Percentiles rank a stretch among this genome's conserved stretches.
Conservation (phyloP, 352 stramenopile genomes). For the Phytopythium aichiense region DNA sequence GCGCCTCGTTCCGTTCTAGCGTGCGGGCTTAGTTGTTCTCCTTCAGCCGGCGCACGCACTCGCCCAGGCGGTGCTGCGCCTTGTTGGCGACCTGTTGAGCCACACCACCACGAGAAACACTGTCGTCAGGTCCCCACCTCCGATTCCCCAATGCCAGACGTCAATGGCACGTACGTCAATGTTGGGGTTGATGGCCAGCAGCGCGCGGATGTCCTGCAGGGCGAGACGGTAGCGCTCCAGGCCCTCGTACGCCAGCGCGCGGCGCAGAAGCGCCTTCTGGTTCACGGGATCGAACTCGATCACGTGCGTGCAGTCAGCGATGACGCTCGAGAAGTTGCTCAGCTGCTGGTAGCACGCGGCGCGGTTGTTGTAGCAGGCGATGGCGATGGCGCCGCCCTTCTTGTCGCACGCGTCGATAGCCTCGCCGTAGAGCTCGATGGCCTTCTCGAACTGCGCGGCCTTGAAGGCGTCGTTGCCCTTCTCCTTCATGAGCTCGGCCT, state of each 20-base stretch:
- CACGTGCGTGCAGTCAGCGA: conserved; percentile 93
- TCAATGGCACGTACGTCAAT: conserved; percentile 58
- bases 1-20: neutral
- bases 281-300: conserved; percentile 93
- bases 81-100: conserved; percentile 77
- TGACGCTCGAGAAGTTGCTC: conserved; percentile 95
- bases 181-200: conserved; percentile 85
- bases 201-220: conserved; percentile 82
- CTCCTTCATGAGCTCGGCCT: conserved; percentile 91
- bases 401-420: conserved; percentile 85
- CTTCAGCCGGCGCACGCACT: conserved; percentile 86
- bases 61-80: conserved; percentile 84
- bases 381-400: conserved; percentile 68
- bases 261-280: conserved; percentile 94
- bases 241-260: conserved; percentile 93
- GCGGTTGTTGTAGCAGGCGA: conserved; percentile 95
- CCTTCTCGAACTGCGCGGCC: conserved; percentile 83
- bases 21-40: conserved; percentile 48
- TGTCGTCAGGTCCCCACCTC: neutral
- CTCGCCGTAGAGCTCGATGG: conserved; percentile 92
- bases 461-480: conserved; percentile 94
- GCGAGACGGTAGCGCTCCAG: conserved; percentile 92
- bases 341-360: conserved; percentile 97
- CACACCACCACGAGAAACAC: neutral
- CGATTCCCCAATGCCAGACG: neutral